These are phyloP conservation scores for Bruguiera gymnorhiza DNA, from an alignment of 345 rosid genomes.

Conservation along the genomic window DNA sequence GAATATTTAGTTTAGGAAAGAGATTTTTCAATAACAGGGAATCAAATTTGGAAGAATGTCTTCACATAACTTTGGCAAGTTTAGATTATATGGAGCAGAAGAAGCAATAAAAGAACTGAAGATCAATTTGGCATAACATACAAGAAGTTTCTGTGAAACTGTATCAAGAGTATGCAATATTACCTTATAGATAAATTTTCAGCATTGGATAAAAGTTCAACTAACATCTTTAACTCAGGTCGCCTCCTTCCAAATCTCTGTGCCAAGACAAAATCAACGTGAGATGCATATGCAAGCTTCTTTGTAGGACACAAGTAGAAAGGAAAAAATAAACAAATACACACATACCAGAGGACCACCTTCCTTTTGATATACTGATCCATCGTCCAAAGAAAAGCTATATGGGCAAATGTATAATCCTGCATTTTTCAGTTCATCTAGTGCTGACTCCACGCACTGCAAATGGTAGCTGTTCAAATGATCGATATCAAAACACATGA, in stretches of 20 bases:
- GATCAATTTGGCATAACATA: background rate
- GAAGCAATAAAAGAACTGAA: background rate
- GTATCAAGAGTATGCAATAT: slow-evolving; percentile 10
- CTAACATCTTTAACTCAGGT: slow-evolving; percentile 37
- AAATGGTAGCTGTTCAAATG: slow-evolving; percentile 54
- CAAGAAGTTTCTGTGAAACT: background rate
- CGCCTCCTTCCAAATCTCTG: slow-evolving; percentile 41
- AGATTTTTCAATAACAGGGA: too few species aligned
- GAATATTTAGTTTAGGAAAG: too few species aligned
- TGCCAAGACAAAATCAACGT: slow-evolving; percentile 12
- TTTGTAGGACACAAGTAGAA: background rate
- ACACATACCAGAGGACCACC: slow-evolving; percentile 41
- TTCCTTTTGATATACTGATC: slow-evolving; percentile 23
- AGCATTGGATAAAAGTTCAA: slow-evolving; percentile 38
- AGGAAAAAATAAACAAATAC: slow-evolving; percentile 1
- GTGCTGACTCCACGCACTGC: slow-evolving; percentile 40
- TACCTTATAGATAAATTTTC: slow-evolving; percentile 48
- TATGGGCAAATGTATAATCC: slow-evolving; percentile 41
- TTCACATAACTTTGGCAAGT: too few species aligned
- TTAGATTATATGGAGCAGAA: too few species aligned
- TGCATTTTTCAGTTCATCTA: slow-evolving; percentile 18
- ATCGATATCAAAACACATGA: slow-evolving; percentile 13
- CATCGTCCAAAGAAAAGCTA: slow-evolving; percentile 36
- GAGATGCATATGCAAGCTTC: slow-evolving; percentile 19
- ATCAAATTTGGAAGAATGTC: too few species aligned